Base-by-base conservation (phyloP, 2,329 filamentous ascomycete species). In the Calonectria pteridis region DNA sequence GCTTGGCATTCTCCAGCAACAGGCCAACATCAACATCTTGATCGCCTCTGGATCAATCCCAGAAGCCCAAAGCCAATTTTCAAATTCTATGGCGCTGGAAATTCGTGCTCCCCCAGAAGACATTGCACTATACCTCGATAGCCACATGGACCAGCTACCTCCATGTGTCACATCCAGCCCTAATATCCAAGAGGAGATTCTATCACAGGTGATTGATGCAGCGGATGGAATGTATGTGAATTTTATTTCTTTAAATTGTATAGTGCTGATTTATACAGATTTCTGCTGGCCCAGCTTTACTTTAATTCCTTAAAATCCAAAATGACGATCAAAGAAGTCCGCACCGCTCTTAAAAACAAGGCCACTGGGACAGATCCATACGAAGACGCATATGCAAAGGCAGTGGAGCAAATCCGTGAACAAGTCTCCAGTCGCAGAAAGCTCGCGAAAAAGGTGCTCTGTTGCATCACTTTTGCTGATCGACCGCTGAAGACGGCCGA, bases 401-500 rank as follows among this genome's bases (percentile, higher is more conserved):
- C 59, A 23, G 43, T 64, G 40, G 26, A 64, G 3, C 80, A 87
- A 26, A 88, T 90, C 33, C 64, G 84, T n/a, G 71, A 76, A 0
- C 87, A 89, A 62, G 13, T 76, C 0, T 1, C 40, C 18, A 26
- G 28, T 4, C 74, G 43, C 28, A 64, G 59, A 29, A 16, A 37
- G 16, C 59, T 64, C 2, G 59, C 59, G 23, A 49, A 64, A 28
- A n/a, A 31, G 37, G 59, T 49, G 10, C 18, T 64, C 5, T 18
- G 20, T 3, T 64, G 40, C 18, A 29, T n/a, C 9, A 31, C 59
- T 10, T 64, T 46, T 33, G 37, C 59, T 2, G 33, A 49, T 18
- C 26, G 59, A 26, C 20, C 59, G 6, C 20, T 64, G 2, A 49
- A 4, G 14, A 46, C 40, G 0, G 20, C 40, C 23, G 59, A 64